Evolutionary conservation across 2,329 filamentous ascomycete species (phyloP), one percentile per base, ranked within the genome.

Genomic region (Hirsutella rhossiliensis): DNA sequence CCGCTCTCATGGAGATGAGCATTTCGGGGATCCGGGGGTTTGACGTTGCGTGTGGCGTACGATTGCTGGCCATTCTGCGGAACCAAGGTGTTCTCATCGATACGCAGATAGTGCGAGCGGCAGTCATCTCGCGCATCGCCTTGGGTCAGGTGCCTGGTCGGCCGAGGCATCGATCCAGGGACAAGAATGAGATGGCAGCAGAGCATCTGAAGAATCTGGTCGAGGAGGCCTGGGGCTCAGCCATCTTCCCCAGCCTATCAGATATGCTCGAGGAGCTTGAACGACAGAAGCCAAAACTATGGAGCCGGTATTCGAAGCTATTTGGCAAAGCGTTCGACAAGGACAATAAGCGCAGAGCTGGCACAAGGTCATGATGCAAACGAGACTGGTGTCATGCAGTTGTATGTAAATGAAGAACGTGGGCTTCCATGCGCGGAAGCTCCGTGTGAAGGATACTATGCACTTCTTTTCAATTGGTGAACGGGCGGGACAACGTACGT

Each of bases 31-130:
- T 55, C 11, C 41, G 51, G 11, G 52, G 51, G 28, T 62, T 57
- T 42, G 60, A 64, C 42, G 30, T 67, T 38, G 61, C 60, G 11
- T 57, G 56, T 28, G 65, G 65, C 20, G 59, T 67, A 8, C 58
- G 56, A 12, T 49, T 67, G 9, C 50, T 67, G 5, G 60, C 59
- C 23, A 46, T 52, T 3, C 49, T 67, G 5, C 54, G 61, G 12
- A 56, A 65, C 19, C 54, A 52, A 19, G 65, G 65, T 2, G 56
- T 66, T 23, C 49, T 58, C 5, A 55, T 67, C 18, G 56, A 66
- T 23, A 42, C 47, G 9, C 55, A 62, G 38, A 48, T 61, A 15
- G 49, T 65, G 15, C 56, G 53, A 23, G 52, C 54, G 3, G 47
- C 52, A 2, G 43, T 62, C 12, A 45, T 60, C 4, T 50, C 51